These are phyloP conservation scores for Hyaloscypha finlandica DNA, from an alignment of 495 filamentous ascomycete genomes.

Conservation along the genomic window DNA sequence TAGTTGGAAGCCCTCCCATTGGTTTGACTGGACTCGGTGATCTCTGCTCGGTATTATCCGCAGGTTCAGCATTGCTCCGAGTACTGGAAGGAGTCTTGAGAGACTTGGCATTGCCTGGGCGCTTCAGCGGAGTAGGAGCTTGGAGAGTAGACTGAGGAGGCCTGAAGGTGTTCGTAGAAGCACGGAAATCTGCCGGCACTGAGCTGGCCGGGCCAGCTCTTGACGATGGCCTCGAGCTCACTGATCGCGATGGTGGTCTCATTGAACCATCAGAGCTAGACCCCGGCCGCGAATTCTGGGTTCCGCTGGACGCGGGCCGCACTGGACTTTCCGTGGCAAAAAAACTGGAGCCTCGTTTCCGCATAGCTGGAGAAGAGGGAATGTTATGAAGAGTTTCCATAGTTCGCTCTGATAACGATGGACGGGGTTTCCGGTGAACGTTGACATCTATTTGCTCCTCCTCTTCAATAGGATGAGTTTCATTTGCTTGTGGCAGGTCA, in stretches of 20 bases:
- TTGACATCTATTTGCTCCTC: slow-evolving; percentile 22
- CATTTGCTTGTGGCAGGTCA: slow-evolving; percentile 3
- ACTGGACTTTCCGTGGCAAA: slow-evolving; percentile 59
- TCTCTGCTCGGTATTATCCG: slow-evolving; percentile 25
- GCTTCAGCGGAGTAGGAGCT: slow-evolving; percentile 28
- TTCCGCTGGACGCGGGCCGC: slow-evolving; percentile 49
- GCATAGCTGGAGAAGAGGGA: slow-evolving; percentile 62
- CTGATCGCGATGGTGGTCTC: slow-evolving; percentile 49
- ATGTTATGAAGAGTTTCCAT: slow-evolving; percentile 66
- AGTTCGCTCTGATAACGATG: slow-evolving; percentile 69
- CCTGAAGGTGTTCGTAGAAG: slow-evolving; percentile 29
- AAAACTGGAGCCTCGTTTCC: slow-evolving; percentile 59
- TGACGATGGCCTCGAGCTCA: slow-evolving; percentile 47
- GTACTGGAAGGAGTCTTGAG: slow-evolving; percentile 18
- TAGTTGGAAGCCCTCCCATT: slow-evolving; percentile 28
- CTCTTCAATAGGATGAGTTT: slow-evolving; percentile 10
- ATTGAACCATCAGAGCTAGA: slow-evolving; percentile 29
- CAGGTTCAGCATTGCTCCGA: neutral
- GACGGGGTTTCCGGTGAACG: slow-evolving; percentile 30
- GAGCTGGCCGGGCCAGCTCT: slow-evolving; percentile 40
- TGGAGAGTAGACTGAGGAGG: slow-evolving; percentile 34
- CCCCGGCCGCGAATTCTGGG: slow-evolving; percentile 17
- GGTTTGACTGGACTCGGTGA: slow-evolving; percentile 49
- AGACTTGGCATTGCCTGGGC: slow-evolving; percentile 13
- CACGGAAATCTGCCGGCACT: slow-evolving; percentile 34